phyloP scores from a whole-genome alignment of 2,329 filamentous ascomycete genomes.

The Monilinia laxa region DNA sequence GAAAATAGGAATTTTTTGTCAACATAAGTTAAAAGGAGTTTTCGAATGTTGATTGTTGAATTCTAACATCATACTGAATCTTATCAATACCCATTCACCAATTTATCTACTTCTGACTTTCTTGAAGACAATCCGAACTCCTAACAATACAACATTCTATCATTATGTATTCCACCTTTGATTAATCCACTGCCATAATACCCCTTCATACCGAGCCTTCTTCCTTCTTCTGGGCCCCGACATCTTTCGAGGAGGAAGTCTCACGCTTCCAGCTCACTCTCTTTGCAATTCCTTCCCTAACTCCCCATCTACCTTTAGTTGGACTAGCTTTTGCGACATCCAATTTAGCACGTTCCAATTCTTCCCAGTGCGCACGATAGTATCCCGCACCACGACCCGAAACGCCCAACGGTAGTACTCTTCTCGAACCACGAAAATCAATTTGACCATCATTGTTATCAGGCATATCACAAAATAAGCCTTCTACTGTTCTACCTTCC shows the following conservation, averaged over 20 bases:
- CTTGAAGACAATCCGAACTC: no score
- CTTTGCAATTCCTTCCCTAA: background rate
- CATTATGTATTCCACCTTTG: no score
- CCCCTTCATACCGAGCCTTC: background rate
- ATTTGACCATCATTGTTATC: slow-evolving; percentile 12
- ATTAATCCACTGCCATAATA: no score
- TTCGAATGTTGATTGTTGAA: no score
- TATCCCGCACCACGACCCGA: background rate
- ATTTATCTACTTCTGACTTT: no score
- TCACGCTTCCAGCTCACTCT: slow-evolving; percentile 4
- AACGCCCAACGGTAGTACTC: background rate
- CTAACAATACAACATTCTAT: no score
- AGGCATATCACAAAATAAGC: background rate
- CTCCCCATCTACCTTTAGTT: slow-evolving; percentile 3
- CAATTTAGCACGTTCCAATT: background rate
- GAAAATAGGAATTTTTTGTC: no score
- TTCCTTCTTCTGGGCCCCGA: background rate
- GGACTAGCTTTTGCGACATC: background rate
- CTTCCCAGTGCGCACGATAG: slow-evolving; percentile 1
- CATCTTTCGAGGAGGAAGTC: background rate
- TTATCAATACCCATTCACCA: no score
- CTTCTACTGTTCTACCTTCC: slow-evolving; percentile 1
- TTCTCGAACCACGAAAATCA: slow-evolving; percentile 4
- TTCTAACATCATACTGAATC: no score
- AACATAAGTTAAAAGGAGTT: no score